Base-by-base conservation (phyloP, 116 monocot species). In the Zostera marina region DNA sequence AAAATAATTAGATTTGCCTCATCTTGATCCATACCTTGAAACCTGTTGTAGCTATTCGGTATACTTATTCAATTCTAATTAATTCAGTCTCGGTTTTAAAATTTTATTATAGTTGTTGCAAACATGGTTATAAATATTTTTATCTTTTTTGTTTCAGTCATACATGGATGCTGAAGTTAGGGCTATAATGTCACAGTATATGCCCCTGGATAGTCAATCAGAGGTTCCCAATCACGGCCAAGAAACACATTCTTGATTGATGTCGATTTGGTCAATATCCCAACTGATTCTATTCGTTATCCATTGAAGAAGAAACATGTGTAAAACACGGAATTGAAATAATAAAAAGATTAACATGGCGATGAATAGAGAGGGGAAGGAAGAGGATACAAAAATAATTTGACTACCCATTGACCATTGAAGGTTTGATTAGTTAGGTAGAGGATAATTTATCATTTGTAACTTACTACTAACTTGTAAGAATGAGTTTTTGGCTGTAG, bases 141-240 rank as follows among this genome's bases (percentile, higher is more conserved):
- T 13, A 3, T 63, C 19, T 53, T 59, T 59, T 25, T 13, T 59
- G 47, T 56, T 69, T 11, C 77, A 99, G 99, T 83, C 91, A 19
- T 99, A 99, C 63, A 99, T 99, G 99, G 99, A 99, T 56, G 86
- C 99, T 8, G 99, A 99, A 63, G 81, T 99, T 22, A 80, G 86
- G 72, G 87, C 86, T 44, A 99, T 99, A 39, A 99, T 99, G 99
- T 80, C 99, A 40, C 99, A 99, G 42, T 91, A 99, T 58, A 99
- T 99, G 99, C 99, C 99, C 22, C 67, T 99, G 40, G 99, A 99
- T 41, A 84, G 71, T 62, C 99, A 91, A 74, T 74, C 62, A 54
- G 91, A 91, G 46, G 65, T 84, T 11, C 76, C 73, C 0, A 79
- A 39, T 64, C 85, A 84, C 62, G 76, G 40, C 58, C 79, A 81